These are phyloP conservation scores for Phytophthora pisi DNA, from an alignment of 352 stramenopile genomes.

Conservation along the genomic window DNA sequence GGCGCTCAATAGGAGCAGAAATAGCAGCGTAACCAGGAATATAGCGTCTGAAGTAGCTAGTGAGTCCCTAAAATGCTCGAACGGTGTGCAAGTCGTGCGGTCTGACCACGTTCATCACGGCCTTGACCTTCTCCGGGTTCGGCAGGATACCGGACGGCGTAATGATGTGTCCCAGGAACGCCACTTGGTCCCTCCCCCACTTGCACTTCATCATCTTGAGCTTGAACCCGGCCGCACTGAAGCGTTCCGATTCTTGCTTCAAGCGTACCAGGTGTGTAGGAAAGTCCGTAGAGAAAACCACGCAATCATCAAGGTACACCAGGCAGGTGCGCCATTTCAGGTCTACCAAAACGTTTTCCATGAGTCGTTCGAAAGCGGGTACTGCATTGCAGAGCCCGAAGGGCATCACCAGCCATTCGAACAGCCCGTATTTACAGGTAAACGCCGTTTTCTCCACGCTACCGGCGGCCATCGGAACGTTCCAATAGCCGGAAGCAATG, in stretches of 20 bases:
- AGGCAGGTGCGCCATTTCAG: slow-evolving; percentile 8
- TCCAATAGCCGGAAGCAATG: not conserved
- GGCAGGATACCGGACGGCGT: not conserved
- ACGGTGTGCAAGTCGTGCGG: not conserved
- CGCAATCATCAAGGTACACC: slow-evolving; percentile 8
- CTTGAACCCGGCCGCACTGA: not conserved
- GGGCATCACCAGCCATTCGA: not conserved
- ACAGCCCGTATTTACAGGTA: not conserved
- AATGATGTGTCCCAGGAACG: slow-evolving; percentile 9
- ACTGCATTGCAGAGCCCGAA: slow-evolving; percentile 6
- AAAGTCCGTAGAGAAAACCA: slow-evolving; percentile 3
- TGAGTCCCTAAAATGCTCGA: not conserved
- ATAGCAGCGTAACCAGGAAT: slow-evolving; percentile 8
- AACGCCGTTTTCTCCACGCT: slow-evolving; percentile 12
- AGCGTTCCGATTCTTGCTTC: not conserved
- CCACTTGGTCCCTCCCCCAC: slow-evolving; percentile 4
- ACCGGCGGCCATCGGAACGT: not conserved
- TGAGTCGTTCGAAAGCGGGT: not conserved
- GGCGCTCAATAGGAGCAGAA: not conserved
- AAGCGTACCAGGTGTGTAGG: slow-evolving; percentile 2
- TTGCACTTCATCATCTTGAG: slow-evolving; percentile 16
- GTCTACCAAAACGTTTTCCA: slow-evolving; percentile 7
- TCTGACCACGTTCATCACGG: not conserved
- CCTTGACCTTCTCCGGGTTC: slow-evolving; percentile 14
- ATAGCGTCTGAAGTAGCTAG: slow-evolving; percentile 5